Conservation (phyloP, 177 flowering plant species). For the Vitis hybrid region DNA sequence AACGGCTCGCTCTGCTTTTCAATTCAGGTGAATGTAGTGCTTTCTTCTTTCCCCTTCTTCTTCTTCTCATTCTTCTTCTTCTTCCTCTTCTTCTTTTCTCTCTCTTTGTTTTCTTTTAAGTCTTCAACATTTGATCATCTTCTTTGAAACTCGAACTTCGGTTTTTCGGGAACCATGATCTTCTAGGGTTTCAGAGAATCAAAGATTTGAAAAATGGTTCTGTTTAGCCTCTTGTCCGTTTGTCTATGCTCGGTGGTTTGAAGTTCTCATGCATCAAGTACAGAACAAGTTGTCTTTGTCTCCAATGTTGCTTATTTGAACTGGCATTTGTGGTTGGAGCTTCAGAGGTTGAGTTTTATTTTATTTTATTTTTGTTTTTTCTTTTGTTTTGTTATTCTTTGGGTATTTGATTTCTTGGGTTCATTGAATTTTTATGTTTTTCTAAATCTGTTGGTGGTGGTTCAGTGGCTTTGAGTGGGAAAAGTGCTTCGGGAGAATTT, state of each 20-base stretch:
- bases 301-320: constrained; percentile 1
- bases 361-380: too few species aligned
- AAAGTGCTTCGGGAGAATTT: constrained; percentile 7
- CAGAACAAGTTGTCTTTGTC: background rate
- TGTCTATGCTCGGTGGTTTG: background rate
- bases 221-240: constrained; percentile 1
- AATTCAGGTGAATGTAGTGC: constrained; percentile 43
- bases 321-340: background rate
- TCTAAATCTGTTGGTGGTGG: constrained; percentile 1
- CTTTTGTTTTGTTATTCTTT: too few species aligned
- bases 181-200: constrained; percentile 6
- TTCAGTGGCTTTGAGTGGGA: background rate
- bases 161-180: background rate
- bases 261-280: background rate
- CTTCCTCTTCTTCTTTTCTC: background rate
- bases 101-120: background rate
- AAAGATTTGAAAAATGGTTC: constrained; percentile 4
- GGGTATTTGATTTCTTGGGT: constrained; percentile 1
- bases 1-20: constrained; percentile 35
- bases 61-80: background rate
- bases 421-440: background rate
- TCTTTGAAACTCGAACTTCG: background rate
- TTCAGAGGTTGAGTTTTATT: background rate
- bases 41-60: constrained; percentile 4
- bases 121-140: background rate